Evolutionary conservation across 768 basidiomycete genomes (phyloP).

Genomic region (Candolleomyces eurysporus): DNA sequence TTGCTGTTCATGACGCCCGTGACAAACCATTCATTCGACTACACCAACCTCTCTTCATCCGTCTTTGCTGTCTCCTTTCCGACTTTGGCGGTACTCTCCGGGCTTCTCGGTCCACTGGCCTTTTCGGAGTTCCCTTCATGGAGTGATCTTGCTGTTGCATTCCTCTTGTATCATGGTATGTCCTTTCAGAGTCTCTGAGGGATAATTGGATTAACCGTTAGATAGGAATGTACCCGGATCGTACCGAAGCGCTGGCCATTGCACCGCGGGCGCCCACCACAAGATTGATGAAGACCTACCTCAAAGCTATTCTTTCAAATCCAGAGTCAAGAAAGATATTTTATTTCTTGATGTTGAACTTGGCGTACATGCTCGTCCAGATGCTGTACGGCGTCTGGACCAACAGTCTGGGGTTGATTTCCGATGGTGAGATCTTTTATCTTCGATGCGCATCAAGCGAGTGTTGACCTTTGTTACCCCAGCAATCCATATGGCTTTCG

Average conservation of each 20-base stretch:
- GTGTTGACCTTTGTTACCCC: conserved; percentile 5
- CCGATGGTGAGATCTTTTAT: conserved; percentile 65
- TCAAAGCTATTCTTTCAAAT: conserved; percentile 89
- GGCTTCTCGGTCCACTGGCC: conserved; percentile 55
- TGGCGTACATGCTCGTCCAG: conserved; percentile 96
- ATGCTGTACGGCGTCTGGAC: conserved; percentile 98
- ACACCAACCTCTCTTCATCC: conserved; percentile 51
- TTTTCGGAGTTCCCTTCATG: conserved; percentile 61
- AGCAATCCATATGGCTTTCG: conserved; percentile 99
- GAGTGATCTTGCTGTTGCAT: conserved; percentile 57
- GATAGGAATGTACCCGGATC: conserved; percentile 53
- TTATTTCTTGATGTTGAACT: conserved; percentile 92
- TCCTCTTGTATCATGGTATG: conserved; percentile 63
- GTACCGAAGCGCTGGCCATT: conserved; percentile 38
- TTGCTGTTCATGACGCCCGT: conserved; percentile 60
- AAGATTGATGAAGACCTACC: conserved; percentile 61
- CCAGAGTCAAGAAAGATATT: conserved; percentile 94
- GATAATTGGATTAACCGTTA: not conserved
- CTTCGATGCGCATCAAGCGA: not conserved
- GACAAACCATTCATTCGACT: conserved; percentile 43
- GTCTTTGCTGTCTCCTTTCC: conserved; percentile 61
- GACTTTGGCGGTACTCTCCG: conserved; percentile 43
- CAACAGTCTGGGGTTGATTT: conserved; percentile 93
- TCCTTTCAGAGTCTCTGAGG: not conserved
- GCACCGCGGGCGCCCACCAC: conserved; percentile 52